Evolutionary conservation across 345 rosid genomes (phyloP).

Genomic region (Toxicodendron radicans): DNA sequence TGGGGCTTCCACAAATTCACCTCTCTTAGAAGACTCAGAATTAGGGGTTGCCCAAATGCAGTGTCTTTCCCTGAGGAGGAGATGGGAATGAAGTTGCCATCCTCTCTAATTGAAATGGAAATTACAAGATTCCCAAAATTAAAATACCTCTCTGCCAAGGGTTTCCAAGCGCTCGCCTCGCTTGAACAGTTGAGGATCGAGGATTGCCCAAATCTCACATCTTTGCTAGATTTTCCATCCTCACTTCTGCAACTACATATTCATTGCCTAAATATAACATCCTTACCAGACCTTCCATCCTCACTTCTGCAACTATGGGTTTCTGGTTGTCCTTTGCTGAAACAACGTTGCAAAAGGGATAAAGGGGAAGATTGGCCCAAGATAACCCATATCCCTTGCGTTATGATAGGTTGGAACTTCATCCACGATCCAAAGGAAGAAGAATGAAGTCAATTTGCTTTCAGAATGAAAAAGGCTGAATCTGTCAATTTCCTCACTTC

Average conservation of each 20-base stretch:
- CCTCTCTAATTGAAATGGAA: background rate
- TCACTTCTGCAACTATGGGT: background rate
- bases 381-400: background rate
- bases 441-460: too few relatives aligned
- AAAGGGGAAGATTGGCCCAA: background rate
- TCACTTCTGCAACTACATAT: background rate
- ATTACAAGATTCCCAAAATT: background rate
- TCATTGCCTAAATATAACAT: background rate
- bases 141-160: background rate
- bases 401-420: background rate
- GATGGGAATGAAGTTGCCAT: background rate
- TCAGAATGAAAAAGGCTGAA: too few relatives aligned
- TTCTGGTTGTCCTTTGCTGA: background rate
- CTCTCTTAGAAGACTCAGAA: constrained; percentile 8
- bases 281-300: background rate
- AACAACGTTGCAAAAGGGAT: background rate
- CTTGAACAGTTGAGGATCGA: background rate
- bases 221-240: background rate
- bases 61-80: constrained; percentile 17
- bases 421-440: too few relatives aligned
- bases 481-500: too few relatives aligned
- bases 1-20: constrained; percentile 24
- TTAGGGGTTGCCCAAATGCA: constrained; percentile 12
- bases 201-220: background rate
- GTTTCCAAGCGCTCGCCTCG: background rate